phyloP scores from a whole-genome alignment of 306 rosid species.

The Cicer chorassanicum region DNA sequence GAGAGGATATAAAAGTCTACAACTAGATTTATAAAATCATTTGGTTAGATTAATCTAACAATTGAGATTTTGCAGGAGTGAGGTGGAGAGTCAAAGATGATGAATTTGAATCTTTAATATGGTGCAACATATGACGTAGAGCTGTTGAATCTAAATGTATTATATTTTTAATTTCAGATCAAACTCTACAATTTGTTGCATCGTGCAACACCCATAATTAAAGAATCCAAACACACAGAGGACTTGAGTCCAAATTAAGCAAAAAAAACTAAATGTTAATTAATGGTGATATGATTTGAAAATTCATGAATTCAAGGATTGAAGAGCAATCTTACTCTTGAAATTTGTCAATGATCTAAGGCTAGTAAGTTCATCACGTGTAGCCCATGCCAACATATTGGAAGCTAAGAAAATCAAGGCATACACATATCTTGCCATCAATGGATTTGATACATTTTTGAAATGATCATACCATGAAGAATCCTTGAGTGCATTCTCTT shows the following conservation, averaged over 20 bases:
- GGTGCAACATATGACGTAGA: too few species aligned
- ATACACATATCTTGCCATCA: constrained; percentile 96
- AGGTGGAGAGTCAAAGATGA: too few species aligned
- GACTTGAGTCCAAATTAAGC: not conserved
- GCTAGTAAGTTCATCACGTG: constrained; percentile 75
- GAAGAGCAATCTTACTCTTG: constrained; percentile 62
- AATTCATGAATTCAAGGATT: constrained; percentile 27
- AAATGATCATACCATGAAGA: constrained; percentile 77
- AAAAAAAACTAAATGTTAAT: not conserved
- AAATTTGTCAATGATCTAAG: constrained; percentile 57
- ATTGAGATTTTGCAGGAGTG: too few species aligned
- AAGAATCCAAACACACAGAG: too few species aligned
- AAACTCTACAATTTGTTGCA: too few species aligned
- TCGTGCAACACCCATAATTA: too few species aligned
- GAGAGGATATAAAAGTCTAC: too few species aligned
- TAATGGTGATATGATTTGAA: not conserved
- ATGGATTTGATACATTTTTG: constrained; percentile 81
- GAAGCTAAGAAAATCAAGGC: constrained; percentile 75
- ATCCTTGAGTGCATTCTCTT: constrained; percentile 38
- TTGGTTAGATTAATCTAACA: too few species aligned
- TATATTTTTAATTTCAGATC: too few species aligned
- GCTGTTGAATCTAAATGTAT: too few species aligned
- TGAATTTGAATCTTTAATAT: too few species aligned
- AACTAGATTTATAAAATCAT: too few species aligned
- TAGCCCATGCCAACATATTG: constrained; percentile 88